These are phyloP conservation scores for Septoria petroselini DNA, from an alignment of 2,329 filamentous ascomycete genomes.

Conservation along the genomic window DNA sequence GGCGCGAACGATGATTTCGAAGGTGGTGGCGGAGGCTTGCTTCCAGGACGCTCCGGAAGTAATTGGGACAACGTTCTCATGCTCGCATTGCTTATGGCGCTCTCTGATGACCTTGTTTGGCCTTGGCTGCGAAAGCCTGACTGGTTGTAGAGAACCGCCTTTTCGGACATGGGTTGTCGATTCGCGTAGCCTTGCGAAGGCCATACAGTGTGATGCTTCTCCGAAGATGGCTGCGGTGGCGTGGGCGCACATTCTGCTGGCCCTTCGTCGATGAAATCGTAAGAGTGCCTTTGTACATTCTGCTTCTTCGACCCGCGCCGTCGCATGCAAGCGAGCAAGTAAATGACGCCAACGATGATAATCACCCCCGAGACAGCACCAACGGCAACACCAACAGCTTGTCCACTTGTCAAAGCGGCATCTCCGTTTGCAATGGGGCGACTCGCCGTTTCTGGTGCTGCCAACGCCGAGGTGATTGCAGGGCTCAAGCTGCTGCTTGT, in stretches of 20 bases:
- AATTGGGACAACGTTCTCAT: constrained; percentile 33
- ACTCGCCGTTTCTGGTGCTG: neutral
- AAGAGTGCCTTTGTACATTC: constrained; percentile 28
- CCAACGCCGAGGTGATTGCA: neutral
- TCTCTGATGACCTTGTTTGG: constrained; percentile 22
- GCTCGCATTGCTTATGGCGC: constrained; percentile 27
- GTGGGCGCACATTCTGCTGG: constrained; percentile 28
- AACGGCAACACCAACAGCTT: constrained; percentile 37
- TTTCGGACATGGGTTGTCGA: too few relatives aligned
- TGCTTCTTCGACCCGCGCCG: constrained; percentile 20
- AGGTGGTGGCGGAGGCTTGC: constrained; percentile 19
- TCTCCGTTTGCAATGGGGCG: neutral
- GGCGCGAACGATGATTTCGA: constrained; percentile 22
- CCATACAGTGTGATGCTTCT: constrained; percentile 27
- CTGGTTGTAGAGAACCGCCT: too few relatives aligned
- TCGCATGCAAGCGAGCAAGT: constrained; percentile 25
- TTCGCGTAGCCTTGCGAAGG: constrained; percentile 9
- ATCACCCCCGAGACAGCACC: constrained; percentile 33
- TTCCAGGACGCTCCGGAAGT: constrained; percentile 35
- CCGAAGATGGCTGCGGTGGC: constrained; percentile 12
- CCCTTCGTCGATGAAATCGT: constrained; percentile 37
- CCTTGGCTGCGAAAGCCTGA: neutral
- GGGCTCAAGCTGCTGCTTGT: neutral
- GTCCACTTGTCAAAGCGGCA: constrained; percentile 30
- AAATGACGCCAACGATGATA: constrained; percentile 27